Conservation (phyloP, 1,284 basidiomycete species). For the Cystobasidiaceae sp. region DNA sequence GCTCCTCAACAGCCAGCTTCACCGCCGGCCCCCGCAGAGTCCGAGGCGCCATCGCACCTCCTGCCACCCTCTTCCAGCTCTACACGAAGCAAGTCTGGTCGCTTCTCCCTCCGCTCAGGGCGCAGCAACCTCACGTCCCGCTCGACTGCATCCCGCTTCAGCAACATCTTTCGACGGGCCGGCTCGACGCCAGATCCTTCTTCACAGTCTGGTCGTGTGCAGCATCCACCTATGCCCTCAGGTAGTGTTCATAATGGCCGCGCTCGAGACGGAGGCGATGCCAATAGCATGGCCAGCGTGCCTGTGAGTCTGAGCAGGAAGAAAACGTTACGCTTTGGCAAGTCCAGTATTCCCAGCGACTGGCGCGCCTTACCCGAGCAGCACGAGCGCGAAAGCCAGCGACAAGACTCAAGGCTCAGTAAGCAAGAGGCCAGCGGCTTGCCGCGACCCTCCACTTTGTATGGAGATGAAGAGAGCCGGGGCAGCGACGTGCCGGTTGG, state of each 20-base stretch:
- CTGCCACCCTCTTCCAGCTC: neutral
- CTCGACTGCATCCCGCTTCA: neutral
- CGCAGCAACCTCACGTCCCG: neutral
- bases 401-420: neutral
- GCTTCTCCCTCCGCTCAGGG: neutral
- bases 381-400: neutral
- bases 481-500: neutral
- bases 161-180: neutral
- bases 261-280: neutral
- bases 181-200: neutral
- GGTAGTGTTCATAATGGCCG: neutral
- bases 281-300: neutral
- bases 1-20: neutral
- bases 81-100: neutral
- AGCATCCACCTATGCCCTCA: neutral
- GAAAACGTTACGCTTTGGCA: neutral
- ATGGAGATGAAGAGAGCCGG: neutral
- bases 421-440: neutral
- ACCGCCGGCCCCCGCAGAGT: neutral
- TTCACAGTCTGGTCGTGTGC: neutral
- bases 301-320: neutral
- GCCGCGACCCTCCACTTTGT: neutral
- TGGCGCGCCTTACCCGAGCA: neutral
- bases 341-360: neutral
- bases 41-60: neutral